Evolutionary conservation across 2,329 filamentous ascomycete genomes (phyloP).

Genomic region (Fusarium floridanum): DNA sequence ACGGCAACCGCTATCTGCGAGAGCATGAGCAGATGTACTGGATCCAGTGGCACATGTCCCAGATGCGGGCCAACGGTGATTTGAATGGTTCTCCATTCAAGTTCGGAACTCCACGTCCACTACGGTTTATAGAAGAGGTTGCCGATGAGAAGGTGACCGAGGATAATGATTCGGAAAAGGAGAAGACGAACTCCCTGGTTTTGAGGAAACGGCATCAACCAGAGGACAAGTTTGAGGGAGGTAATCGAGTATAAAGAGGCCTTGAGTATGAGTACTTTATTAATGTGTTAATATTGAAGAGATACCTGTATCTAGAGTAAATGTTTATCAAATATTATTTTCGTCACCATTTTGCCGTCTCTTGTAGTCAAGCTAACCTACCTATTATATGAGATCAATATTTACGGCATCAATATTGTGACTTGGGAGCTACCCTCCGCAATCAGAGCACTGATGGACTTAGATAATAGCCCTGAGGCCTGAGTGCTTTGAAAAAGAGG

Average conservation of each 20-base stretch:
- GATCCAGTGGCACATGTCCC: slow-evolving; percentile 33
- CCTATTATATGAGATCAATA: background rate
- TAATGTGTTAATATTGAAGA: slow-evolving; percentile 1
- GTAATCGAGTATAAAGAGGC: background rate
- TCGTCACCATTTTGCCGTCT: background rate
- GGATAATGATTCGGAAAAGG: background rate
- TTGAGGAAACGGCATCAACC: background rate
- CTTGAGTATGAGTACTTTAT: background rate
- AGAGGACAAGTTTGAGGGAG: background rate
- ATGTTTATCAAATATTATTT: background rate
- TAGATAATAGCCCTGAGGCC: too few species aligned
- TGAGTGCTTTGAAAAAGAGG: background rate
- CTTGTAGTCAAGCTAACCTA: background rate
- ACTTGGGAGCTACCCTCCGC: background rate
- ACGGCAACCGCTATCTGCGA: slow-evolving; percentile 33
- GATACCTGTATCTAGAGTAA: background rate
- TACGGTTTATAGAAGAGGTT: slow-evolving; percentile 24
- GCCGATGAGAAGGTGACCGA: background rate
- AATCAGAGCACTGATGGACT: background rate
- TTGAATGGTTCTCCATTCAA: slow-evolving; percentile 16
- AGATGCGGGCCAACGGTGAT: slow-evolving; percentile 15
- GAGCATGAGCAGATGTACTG: slow-evolving; percentile 42
- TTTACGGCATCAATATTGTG: background rate
- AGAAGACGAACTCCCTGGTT: background rate
- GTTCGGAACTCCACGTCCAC: slow-evolving; percentile 22